Conservation (phyloP, 1,284 basidiomycete genomes). For the Microbotryum saponariae region DNA sequence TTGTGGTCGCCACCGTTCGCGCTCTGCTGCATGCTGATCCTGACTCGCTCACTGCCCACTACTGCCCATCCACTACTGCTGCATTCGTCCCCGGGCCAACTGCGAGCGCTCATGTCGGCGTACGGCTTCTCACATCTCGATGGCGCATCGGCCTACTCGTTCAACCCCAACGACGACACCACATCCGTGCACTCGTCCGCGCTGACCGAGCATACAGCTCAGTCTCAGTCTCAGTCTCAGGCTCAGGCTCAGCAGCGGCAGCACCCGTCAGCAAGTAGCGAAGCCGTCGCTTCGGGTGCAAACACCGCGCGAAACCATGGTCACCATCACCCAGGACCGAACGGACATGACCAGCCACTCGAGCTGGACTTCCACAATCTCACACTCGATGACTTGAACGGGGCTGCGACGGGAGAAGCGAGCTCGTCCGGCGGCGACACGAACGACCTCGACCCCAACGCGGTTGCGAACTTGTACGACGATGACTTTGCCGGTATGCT, state of each 20-base stretch:
- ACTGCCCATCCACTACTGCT: too few relatives aligned
- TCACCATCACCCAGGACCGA: slow-evolving; percentile 2
- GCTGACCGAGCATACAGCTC: background rate
- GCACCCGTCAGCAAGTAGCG: background rate
- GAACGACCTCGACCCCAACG: background rate
- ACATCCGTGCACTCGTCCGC: slow-evolving; percentile 21
- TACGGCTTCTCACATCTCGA: slow-evolving; percentile 27
- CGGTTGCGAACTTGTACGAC: slow-evolving; percentile 44
- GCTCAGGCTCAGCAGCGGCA: background rate
- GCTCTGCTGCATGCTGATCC: too few relatives aligned
- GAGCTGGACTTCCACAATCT: slow-evolving; percentile 26
- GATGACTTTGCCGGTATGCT: slow-evolving; percentile 75
- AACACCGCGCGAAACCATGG: background rate
- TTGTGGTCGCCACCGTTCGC: too few relatives aligned
- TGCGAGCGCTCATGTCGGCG: too few relatives aligned
- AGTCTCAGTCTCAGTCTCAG: background rate
- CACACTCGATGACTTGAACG: slow-evolving; percentile 7
- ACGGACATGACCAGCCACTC: background rate
- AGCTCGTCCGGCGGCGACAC: background rate
- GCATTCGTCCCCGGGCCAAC: too few relatives aligned
- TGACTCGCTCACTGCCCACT: too few relatives aligned
- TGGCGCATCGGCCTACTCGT: slow-evolving; percentile 26
- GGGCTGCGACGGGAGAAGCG: background rate
- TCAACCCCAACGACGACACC: slow-evolving; percentile 19
- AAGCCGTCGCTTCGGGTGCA: background rate